Evolutionary conservation across 2,329 filamentous ascomycete genomes (phyloP).

Genomic region (Sporothrix curviconia): DNA sequence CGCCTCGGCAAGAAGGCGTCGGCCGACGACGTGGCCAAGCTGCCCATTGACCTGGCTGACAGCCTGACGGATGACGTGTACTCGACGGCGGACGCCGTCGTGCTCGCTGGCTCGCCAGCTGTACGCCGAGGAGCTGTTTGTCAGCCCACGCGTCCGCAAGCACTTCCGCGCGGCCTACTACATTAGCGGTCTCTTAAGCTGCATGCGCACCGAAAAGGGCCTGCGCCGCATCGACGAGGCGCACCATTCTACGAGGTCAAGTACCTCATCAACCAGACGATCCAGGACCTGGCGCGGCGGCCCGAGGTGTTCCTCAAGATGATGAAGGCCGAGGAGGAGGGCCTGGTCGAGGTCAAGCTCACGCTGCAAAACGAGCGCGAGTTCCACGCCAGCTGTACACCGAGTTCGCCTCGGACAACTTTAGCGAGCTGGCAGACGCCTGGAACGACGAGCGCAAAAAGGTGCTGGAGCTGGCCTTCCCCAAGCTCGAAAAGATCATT

Average conservation of each 20-base stretch:
- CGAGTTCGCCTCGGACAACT: slow-evolving; percentile 90
- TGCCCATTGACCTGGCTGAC: slow-evolving; percentile 83
- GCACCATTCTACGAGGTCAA: slow-evolving; percentile 96
- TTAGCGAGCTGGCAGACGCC: slow-evolving; percentile 86
- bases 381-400: slow-evolving; percentile 72
- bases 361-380: slow-evolving; percentile 67
- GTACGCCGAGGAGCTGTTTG: slow-evolving; percentile 84
- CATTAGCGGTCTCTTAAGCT: slow-evolving; percentile 75
- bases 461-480: slow-evolving; percentile 72
- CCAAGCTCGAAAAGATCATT: slow-evolving; percentile 76
- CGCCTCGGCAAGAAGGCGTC: slow-evolving; percentile 71
- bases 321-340: slow-evolving; percentile 94
- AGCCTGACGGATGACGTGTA: slow-evolving; percentile 67
- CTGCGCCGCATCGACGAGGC: slow-evolving; percentile 88
- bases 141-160: slow-evolving; percentile 83
- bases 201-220: slow-evolving; percentile 87
- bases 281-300: slow-evolving; percentile 70
- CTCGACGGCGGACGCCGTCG: slow-evolving; percentile 65
- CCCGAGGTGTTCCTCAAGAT: slow-evolving; percentile 93
- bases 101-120: slow-evolving; percentile 76
- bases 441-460: slow-evolving; percentile 89
- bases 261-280: slow-evolving; percentile 84
- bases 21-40: slow-evolving; percentile 74
- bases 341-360: slow-evolving; percentile 78
- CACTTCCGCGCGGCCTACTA: slow-evolving; percentile 80